A percentile compares a stretch with the other conserved stretches of the same genome.
These are phyloP conservation scores for Kwoniella mangroviensis DNA, from an alignment of 768 basidiomycete species.

Conservation along the genomic window DNA sequence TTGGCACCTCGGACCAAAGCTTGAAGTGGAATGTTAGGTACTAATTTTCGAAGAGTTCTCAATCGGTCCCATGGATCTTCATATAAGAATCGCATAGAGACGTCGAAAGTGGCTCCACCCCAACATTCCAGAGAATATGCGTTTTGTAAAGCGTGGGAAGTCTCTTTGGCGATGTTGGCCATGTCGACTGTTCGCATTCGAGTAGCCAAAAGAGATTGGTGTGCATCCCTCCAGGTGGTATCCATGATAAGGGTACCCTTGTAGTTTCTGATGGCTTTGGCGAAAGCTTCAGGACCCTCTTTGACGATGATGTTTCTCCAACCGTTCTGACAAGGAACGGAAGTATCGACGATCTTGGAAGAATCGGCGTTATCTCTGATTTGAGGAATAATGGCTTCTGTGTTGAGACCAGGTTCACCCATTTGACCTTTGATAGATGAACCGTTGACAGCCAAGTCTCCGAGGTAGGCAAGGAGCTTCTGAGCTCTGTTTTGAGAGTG, in stretches of 20 bases:
- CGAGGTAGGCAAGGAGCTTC: slow-evolving; percentile 93
- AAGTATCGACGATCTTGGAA: slow-evolving; percentile 73
- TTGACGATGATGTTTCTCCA: slow-evolving; percentile 99
- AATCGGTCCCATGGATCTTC: slow-evolving; percentile 99
- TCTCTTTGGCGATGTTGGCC: slow-evolving; percentile 98
- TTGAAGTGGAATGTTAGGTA: slow-evolving; percentile 98
- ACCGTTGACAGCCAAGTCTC: slow-evolving; percentile 96
- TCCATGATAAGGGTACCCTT: slow-evolving; percentile 73
- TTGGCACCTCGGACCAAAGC: slow-evolving; percentile 98
- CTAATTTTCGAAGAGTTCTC: slow-evolving; percentile 87
- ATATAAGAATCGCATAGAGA: slow-evolving; percentile 98
- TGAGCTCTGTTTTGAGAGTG: slow-evolving; percentile 98
- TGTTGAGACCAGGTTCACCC: slow-evolving; percentile 92
- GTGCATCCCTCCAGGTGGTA: slow-evolving; percentile 99
- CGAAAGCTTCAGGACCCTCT: slow-evolving; percentile 95
- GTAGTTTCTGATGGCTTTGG: slow-evolving; percentile 95
- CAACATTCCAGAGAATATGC: slow-evolving; percentile 98
- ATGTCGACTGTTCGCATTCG: slow-evolving; percentile 95
- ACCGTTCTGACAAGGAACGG: slow-evolving; percentile 79
- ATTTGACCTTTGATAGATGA: slow-evolving; percentile 95
- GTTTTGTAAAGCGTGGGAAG: slow-evolving; percentile 89
- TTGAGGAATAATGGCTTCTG: slow-evolving; percentile 80
- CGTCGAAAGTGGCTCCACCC: slow-evolving; percentile 99
- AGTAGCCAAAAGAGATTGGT: slow-evolving; percentile 95
- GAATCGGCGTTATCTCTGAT: slow-evolving; percentile 79